Evolutionary conservation across 164 flowering plant species (phyloP), one percentile per base, ranked within the genome.

Genomic region (Vitis labrusca): DNA sequence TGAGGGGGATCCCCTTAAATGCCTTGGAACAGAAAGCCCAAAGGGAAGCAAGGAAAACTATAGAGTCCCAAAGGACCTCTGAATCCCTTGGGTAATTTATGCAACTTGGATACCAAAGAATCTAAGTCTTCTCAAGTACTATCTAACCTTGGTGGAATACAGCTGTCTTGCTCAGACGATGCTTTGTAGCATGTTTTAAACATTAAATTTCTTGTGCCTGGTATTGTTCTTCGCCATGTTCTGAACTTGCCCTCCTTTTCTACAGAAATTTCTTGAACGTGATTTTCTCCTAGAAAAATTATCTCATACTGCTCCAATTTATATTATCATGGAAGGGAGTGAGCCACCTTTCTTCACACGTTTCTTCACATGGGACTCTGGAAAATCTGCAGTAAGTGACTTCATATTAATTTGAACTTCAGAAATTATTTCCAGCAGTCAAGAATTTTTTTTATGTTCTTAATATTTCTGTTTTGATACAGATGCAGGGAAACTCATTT

Each of bases 401-500:
- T 59, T 58, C 10, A 50, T 37, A 19, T 9, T 44, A 8, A 13
- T n/a, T 61, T 50, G 50, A n/a, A 44, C n/a, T 49, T 47, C 27
- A 17, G 44, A 37, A 37, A 37, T 37, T 37, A 37, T 37, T 37
- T 37, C 44, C 44, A 37, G 44, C 44, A 3, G 44, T 37, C 44
- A 37, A 37, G 59, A 27, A 59, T 37, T 13, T 8, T 14, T 32
- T 12, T 49, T 15, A 27, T 48, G 47, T 29, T 62, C 27, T 56
- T 66, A 29, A 61, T 61, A 23, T 55, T 56, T 77, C 49, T 16
- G 3, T 61, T 70, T 82, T 61, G 56, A 48, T 63, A 54, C 90
- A 95, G 99, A 95, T 95, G 94, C 97, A 89, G 80, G 99, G 99
- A 73, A 89, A 91, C 81, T 96, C 99, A 13, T 96, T 90, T 73